phyloP scores from a whole-genome alignment of 2,329 filamentous ascomycete genomes.

The Ophidiomyces ophidiicola region DNA sequence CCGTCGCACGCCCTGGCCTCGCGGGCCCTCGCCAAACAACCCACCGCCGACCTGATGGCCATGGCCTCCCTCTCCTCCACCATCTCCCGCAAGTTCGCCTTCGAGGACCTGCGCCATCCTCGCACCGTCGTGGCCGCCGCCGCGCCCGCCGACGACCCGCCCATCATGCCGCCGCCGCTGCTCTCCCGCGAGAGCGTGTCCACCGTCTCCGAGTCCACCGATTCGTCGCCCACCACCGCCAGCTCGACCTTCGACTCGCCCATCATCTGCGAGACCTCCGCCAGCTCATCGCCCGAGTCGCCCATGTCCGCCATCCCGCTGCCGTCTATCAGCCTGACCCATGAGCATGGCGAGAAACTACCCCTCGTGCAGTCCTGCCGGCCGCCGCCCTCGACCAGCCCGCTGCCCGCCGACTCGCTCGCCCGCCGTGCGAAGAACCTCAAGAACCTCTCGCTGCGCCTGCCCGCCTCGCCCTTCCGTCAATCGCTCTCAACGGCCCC shows the following conservation, averaged over 20 bases:
- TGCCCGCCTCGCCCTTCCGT: slow-evolving; percentile 33
- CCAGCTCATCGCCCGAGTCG: slow-evolving; percentile 85
- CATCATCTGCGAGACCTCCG: slow-evolving; percentile 77
- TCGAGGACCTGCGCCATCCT: slow-evolving; percentile 17
- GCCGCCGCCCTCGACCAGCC: neutral
- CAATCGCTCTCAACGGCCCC: slow-evolving; percentile 40
- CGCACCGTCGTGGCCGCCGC: slow-evolving; percentile 7
- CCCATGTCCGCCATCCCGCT: slow-evolving; percentile 59
- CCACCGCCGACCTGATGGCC: neutral
- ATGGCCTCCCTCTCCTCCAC: neutral
- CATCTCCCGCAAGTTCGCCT: slow-evolving; percentile 1
- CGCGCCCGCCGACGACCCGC: slow-evolving; percentile 7
- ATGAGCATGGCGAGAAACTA: neutral
- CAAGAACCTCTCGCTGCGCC: slow-evolving; percentile 53
- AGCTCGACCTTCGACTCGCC: slow-evolving; percentile 87
- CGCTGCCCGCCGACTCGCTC: slow-evolving; percentile 22
- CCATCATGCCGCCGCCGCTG: slow-evolving; percentile 18
- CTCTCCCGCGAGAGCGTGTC: slow-evolving; percentile 35
- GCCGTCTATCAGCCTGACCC: slow-evolving; percentile 24
- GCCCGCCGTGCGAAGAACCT: slow-evolving; percentile 43
- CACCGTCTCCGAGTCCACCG: slow-evolving; percentile 62
- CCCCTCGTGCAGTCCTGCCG: neutral
- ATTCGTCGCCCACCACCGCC: slow-evolving; percentile 90
- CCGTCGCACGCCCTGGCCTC: too few species aligned
- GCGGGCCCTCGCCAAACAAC: neutral